Conservation (phyloP, 805 yeast species). For the Saturnispora serradocipensis region DNA sequence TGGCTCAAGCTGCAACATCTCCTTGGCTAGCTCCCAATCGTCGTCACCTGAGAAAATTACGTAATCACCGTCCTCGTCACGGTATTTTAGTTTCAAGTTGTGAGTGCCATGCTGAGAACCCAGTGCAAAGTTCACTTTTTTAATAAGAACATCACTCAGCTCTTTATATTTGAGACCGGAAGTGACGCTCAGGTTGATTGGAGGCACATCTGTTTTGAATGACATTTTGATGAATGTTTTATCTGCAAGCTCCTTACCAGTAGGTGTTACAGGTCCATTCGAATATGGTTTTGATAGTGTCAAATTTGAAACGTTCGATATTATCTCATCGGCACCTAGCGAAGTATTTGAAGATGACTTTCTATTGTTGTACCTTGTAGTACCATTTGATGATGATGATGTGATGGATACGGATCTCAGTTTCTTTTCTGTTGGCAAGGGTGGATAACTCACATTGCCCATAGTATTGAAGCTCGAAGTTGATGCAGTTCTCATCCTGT, state of each 20-base stretch:
- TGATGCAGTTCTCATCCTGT: slow-evolving; percentile 23
- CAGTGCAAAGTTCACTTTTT: slow-evolving; percentile 48
- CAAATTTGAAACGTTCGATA: slow-evolving; percentile 13
- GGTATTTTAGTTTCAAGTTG: slow-evolving; percentile 55
- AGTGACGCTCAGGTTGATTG: slow-evolving; percentile 60
- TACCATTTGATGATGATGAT: neutral
- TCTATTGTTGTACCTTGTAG: slow-evolving; percentile 1
- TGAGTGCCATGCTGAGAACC: slow-evolving; percentile 19
- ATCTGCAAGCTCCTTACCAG: slow-evolving; percentile 2
- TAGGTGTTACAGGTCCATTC: slow-evolving; percentile 1
- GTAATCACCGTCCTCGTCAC: slow-evolving; percentile 93
- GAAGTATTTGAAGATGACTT: slow-evolving; percentile 10
- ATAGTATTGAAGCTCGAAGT: slow-evolving; percentile 16
- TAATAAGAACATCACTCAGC: slow-evolving; percentile 36
- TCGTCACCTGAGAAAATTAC: slow-evolving; percentile 80
- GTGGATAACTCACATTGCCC: slow-evolving; percentile 17
- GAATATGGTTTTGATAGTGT: slow-evolving; percentile 11
- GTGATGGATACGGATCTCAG: slow-evolving; percentile 26
- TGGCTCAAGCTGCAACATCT: slow-evolving; percentile 39
- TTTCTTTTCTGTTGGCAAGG: slow-evolving; percentile 22
- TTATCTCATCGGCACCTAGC: slow-evolving; percentile 8
- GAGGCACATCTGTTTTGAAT: slow-evolving; percentile 36
- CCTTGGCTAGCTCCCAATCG: slow-evolving; percentile 81
- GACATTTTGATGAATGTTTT: slow-evolving; percentile 22
- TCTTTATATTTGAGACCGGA: slow-evolving; percentile 15